Conservation (phyloP, 768 basidiomycete genomes). For the Boletus eberwhitei region DNA sequence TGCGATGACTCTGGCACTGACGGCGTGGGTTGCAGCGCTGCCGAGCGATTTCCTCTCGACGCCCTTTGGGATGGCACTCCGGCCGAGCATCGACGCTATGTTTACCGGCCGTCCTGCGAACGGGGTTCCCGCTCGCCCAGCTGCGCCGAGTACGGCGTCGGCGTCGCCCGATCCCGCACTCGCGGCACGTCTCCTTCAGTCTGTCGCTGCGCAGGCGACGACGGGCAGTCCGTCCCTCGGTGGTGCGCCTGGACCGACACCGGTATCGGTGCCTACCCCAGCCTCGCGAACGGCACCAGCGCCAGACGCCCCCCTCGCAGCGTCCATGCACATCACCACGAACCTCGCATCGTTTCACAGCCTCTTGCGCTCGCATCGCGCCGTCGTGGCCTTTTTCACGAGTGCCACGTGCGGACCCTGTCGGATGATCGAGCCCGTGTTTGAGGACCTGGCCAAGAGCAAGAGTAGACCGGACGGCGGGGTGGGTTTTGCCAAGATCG, state of each 20-base stretch:
- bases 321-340: slow-evolving; percentile 68
- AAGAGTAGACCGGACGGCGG: slow-evolving; percentile 47
- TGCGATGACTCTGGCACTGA: not conserved
- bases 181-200: slow-evolving; percentile 52
- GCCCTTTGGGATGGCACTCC: slow-evolving; percentile 80
- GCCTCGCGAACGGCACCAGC: slow-evolving; percentile 27
- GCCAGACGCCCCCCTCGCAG: slow-evolving; percentile 47
- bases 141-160: slow-evolving; percentile 5
- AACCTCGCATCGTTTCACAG: slow-evolving; percentile 70
- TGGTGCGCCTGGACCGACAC: not conserved
- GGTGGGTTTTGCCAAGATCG: slow-evolving; percentile 81
- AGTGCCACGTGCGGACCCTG: slow-evolving; percentile 76
- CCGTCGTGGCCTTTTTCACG: slow-evolving; percentile 80
- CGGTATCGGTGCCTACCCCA: slow-evolving; percentile 16
- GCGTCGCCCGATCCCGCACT: slow-evolving; percentile 47
- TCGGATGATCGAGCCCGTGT: slow-evolving; percentile 77
- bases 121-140: slow-evolving; percentile 28
- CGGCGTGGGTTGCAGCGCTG: slow-evolving; percentile 44
- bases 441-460: slow-evolving; percentile 70
- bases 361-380: slow-evolving; percentile 62
- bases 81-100: slow-evolving; percentile 91
- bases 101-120: slow-evolving; percentile 47
- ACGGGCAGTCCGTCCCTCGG: slow-evolving; percentile 13
- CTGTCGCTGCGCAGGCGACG: slow-evolving; percentile 51
- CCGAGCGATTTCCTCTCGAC: slow-evolving; percentile 86